Percentiles rank a stretch among this genome's conserved stretches.
phyloP scores from a whole-genome alignment of 225 moss, liverwort and hornwort genomes.

The Asterella californica region DNA sequence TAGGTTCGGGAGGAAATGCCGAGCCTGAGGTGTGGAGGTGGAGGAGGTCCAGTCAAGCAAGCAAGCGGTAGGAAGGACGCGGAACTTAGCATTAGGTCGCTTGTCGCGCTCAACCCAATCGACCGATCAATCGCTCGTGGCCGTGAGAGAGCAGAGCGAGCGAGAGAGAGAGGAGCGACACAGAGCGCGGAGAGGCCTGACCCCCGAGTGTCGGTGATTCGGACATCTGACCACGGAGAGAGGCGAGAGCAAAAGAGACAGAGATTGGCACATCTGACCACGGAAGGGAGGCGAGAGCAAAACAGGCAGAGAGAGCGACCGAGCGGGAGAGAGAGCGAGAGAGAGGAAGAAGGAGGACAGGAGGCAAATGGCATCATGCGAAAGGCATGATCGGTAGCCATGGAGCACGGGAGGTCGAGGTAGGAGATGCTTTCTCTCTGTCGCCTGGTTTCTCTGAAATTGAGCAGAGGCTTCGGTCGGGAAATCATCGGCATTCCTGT shows the following conservation, averaged over 20 bases:
- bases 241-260: neutral
- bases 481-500: neutral
- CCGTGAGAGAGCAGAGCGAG: neutral
- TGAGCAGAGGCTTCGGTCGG: neutral
- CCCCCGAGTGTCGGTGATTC: neutral
- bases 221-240: neutral
- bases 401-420: slow-evolving; percentile 11
- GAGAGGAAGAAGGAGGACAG: neutral
- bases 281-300: neutral
- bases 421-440: neutral
- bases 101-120: too few species aligned
- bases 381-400: slow-evolving; percentile 9
- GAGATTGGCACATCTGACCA: neutral
- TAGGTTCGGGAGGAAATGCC: neutral
- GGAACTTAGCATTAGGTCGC: neutral
- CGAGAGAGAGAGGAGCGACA: neutral
- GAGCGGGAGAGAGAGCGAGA: neutral
- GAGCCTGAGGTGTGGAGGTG: neutral
- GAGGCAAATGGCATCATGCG: neutral
- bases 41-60: too few species aligned
- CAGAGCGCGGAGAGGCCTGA: neutral
- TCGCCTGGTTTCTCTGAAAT: neutral
- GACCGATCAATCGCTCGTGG: too few species aligned
- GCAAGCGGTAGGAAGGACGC: neutral
- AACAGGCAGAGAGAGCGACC: neutral